Base-by-base conservation (phyloP, 768 basidiomycete genomes). In the Trametes gibbosa region DNA sequence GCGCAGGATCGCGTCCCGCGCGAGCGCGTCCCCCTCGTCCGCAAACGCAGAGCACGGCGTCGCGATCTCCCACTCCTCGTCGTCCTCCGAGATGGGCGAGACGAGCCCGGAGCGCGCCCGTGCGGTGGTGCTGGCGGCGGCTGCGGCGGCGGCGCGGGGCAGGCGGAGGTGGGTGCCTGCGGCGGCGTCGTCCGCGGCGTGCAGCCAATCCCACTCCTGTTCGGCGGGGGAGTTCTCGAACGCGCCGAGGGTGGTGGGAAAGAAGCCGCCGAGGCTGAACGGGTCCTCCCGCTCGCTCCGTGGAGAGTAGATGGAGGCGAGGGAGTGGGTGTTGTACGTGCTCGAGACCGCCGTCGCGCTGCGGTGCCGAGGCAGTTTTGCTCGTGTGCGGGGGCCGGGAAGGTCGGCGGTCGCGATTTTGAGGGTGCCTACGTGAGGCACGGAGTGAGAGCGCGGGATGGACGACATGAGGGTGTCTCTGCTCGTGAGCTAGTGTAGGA, bases 241-340 rank as follows among this genome's bases (percentile, higher is more conserved):
- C 37, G 53, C 42, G 53, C 65, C 23, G 53, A 66, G 56, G 41
- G 63, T 62, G 10, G 76, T 64, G 4, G 82, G 81, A 67, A 81
- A 82, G 71, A 83, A 82, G 9, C 76, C 75, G 32, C 69, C 67
- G 56, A 84, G 72, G 66, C 69, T 79, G 71, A 82, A 82, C 3
- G 80, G 79, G 60, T 83, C 81, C 53, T 74, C 75, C 41, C 67
- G 63, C 51, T 72, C 73, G 34, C 59, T 62, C 32, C 66, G 63
- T 32, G 67, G 70, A 21, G 62, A 63, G n/a, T 63, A 57, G 21
- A 47, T 47, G 16, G 54, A 47, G 27, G 35, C 50, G 56, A 58
- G 32, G 35, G 43, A 25, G 24, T 49, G 55, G 1, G 51, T 21
- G 41, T 21, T 42, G n/a, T 56, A 39, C 24, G 50, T 53, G 58